Conservation (phyloP, 176 grass and related monocot species). For the Triticum monococcum region DNA sequence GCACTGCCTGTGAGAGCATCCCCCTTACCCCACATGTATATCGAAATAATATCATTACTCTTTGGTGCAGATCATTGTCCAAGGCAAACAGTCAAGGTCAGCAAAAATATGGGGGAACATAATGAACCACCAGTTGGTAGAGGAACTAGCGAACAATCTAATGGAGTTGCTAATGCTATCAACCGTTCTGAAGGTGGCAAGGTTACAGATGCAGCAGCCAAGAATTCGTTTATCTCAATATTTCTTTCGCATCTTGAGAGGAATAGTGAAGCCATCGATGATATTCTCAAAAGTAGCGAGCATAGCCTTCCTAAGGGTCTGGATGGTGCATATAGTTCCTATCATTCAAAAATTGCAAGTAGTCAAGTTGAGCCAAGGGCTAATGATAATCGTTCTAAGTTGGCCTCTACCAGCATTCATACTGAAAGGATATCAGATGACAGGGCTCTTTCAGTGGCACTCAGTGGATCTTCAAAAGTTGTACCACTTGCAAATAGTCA, state of each 20-base stretch:
- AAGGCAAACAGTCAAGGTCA: slow-evolving; percentile 47
- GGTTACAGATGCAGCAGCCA: slow-evolving; percentile 46
- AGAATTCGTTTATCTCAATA: slow-evolving; percentile 84
- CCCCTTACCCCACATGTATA: slow-evolving; percentile 1
- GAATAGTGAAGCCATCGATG: slow-evolving; percentile 58
- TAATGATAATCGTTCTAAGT: slow-evolving; percentile 32
- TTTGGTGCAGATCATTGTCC: slow-evolving; percentile 54
- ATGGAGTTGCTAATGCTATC: slow-evolving; percentile 29
- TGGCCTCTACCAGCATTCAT: slow-evolving; percentile 22
- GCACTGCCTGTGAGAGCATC: slow-evolving; percentile 9
- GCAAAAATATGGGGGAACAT: slow-evolving; percentile 36
- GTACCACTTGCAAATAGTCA: slow-evolving; percentile 22
- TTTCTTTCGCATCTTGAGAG: slow-evolving; percentile 99
- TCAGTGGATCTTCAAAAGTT: slow-evolving; percentile 30
- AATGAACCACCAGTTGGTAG: slow-evolving; percentile 24
- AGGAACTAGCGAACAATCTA: slow-evolving; percentile 36
- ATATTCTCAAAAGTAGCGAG: slow-evolving; percentile 69
- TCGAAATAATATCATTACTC: slow-evolving; percentile 27
- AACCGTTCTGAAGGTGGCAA: slow-evolving; percentile 43
- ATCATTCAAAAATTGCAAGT: slow-evolving; percentile 37
- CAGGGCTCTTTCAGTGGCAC: slow-evolving; percentile 29
- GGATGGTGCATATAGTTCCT: slow-evolving; percentile 41
- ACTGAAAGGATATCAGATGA: slow-evolving; percentile 31
- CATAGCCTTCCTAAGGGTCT: slow-evolving; percentile 51
- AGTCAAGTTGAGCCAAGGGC: slow-evolving; percentile 25